These are phyloP conservation scores for Coemansia sp. DNA, from an alignment of 371 early-diverging fungal species.

Conservation along the genomic window DNA sequence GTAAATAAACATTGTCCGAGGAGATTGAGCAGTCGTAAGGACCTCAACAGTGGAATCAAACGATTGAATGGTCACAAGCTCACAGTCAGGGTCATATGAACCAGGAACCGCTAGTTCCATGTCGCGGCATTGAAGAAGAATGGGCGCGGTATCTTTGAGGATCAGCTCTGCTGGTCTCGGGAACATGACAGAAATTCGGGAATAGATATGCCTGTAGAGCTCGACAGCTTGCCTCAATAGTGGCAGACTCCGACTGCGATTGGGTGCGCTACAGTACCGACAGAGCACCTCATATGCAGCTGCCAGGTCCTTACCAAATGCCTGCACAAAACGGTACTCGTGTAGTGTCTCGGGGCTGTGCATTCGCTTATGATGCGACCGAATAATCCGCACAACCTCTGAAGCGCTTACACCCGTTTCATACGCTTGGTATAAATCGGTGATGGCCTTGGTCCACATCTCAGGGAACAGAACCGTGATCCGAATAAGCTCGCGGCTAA, in stretches of 20 bases:
- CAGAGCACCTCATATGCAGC: conserved; percentile 91
- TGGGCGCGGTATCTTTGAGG: conserved; percentile 90
- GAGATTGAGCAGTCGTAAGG: conserved; percentile 92
- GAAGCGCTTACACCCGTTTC: conserved; percentile 85
- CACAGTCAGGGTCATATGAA: conserved; percentile 86
- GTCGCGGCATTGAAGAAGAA: conserved; percentile 79
- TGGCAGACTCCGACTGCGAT: conserved; percentile 11
- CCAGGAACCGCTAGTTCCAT: conserved; percentile 92
- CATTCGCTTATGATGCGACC: conserved; percentile 87
- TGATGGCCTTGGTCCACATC: conserved; percentile 96
- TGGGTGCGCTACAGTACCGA: conserved; percentile 70
- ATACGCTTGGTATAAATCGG: conserved; percentile 87
- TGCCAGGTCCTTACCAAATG: conserved; percentile 88
- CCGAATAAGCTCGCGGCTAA: conserved; percentile 95
- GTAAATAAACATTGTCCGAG: conserved; percentile 78
- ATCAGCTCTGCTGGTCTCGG: conserved; percentile 83
- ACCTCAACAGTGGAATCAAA: conserved; percentile 84
- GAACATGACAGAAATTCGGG: conserved; percentile 77
- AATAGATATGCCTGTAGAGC: conserved; percentile 88
- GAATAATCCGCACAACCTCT: conserved; percentile 89
- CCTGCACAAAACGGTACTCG: conserved; percentile 93
- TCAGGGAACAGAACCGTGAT: conserved; percentile 97
- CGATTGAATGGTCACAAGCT: conserved; percentile 81
- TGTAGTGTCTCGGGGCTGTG: conserved; percentile 91
- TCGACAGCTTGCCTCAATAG: conserved; percentile 94